A percentile compares a stretch with the other conserved stretches of the same genome.
Conservation (phyloP, 73 alveolate genomes). For the Paramecium sexaurelia region DNA sequence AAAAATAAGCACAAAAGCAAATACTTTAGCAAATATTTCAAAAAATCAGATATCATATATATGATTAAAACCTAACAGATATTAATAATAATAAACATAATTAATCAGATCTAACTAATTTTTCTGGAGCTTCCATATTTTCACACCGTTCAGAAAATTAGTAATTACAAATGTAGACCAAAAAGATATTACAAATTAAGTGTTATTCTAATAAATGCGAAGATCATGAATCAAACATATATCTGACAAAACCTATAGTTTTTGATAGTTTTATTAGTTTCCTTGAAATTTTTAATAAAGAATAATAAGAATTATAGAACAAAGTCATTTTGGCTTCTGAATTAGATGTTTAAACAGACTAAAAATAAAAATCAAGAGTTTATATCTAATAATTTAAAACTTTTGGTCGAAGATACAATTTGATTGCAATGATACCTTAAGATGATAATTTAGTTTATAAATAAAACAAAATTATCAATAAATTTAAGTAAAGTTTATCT, state of each 20-base stretch:
- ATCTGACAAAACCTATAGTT: not conserved
- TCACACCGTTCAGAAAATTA: not conserved
- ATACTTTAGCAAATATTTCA: not conserved
- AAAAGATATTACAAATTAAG: not conserved
- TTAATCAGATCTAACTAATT: not conserved
- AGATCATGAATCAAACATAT: not conserved
- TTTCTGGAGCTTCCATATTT: not conserved
- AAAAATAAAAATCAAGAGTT: not conserved
- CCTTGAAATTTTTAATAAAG: not conserved
- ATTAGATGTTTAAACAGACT: not conserved
- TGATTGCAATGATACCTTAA: not conserved
- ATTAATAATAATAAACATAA: not conserved
- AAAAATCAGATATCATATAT: not conserved
- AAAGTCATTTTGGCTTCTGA: not conserved
- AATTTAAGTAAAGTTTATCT: not conserved
- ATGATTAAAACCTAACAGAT: not conserved
- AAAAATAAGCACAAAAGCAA: not conserved
- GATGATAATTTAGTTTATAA: not conserved
- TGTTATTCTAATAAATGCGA: not conserved
- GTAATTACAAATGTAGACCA: not conserved
- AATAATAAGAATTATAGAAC: not conserved
- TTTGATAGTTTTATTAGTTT: not conserved
- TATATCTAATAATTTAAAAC: not conserved
- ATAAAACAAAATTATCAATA: not conserved
- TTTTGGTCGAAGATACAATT: not conserved